Base-by-base conservation (phyloP, 1,284 basidiomycete genomes). In the Melampsora larici-populina region DNA sequence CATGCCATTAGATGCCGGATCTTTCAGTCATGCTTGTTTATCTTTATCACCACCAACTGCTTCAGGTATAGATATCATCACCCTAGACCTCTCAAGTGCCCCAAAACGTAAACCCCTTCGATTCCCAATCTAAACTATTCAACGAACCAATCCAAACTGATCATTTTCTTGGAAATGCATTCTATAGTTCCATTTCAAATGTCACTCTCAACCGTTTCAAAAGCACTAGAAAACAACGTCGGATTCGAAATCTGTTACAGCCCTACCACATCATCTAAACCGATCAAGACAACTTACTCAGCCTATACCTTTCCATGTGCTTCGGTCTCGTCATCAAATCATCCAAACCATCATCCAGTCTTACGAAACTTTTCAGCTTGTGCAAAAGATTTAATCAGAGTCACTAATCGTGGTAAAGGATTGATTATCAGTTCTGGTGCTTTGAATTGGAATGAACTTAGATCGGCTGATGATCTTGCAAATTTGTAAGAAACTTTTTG, bases 151-250 rank as follows among this genome's bases (percentile, higher is more conserved):
- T n/a, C n/a, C n/a, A n/a, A n/a, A n/a, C n/a, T n/a, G n/a, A n/a
- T n/a, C n/a, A n/a, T n/a, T n/a, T n/a, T n/a, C n/a, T n/a, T n/a
- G n/a, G n/a, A n/a, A n/a, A n/a, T n/a, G n/a, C n/a, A n/a, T n/a
- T n/a, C n/a, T 69, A 49, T 24, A 74, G 71, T 74, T 6, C 71
- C 71, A 17, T 74, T 74, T n/a, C 40, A 66, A 21, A 65, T 74
- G 62, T 48, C 62, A 4, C 48, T 65, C 5, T 74, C 71, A 65
- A 74, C 71, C 7, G 63, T 74, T 17, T 74, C 71, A 18, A 31
- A 74, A 21, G 71, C 71, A 11, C 17, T 74, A 9, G 33, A 65
- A 36, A 24, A 74, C 4, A 24, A 51, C 21, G 71, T 66, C 26
- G 18, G 36, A 0, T 74, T 74, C 31, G 71, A 74, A 48, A 29